These are phyloP conservation scores for Aspergillus sp. DNA, from an alignment of 2,329 filamentous ascomycete genomes.

Conservation along the genomic window DNA sequence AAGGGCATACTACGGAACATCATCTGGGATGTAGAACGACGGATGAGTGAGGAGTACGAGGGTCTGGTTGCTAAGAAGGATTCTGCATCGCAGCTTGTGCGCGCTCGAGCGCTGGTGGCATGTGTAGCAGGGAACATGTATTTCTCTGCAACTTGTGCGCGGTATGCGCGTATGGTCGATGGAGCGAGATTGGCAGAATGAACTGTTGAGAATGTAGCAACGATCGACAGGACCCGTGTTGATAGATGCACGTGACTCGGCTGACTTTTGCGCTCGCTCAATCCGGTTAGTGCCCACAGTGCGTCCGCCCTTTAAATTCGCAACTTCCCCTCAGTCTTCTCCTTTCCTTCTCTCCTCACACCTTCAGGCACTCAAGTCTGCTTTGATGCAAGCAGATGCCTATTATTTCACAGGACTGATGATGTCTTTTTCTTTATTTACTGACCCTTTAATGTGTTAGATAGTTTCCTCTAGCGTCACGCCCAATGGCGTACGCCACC, in stretches of 20 bases:
- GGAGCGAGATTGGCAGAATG: constrained; percentile 4
- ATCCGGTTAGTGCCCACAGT: neutral
- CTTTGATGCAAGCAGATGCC: constrained; percentile 4
- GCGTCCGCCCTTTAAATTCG: neutral
- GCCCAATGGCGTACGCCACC: too few species aligned
- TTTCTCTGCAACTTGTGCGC: constrained; percentile 14
- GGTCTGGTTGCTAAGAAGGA: neutral
- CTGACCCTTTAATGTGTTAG: too few species aligned
- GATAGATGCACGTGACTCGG: too few species aligned
- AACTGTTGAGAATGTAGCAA: too few species aligned
- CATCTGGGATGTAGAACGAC: constrained; percentile 11
- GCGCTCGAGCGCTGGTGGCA: constrained; percentile 8
- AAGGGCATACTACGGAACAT: constrained; percentile 3
- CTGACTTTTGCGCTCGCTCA: too few species aligned
- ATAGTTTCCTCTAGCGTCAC: neutral
- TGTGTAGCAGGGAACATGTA: constrained; percentile 15
- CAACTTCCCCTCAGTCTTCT: neutral
- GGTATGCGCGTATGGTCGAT: constrained; percentile 10
- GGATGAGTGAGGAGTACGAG: constrained; percentile 11
- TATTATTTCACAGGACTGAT: too few species aligned
- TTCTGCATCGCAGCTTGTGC: neutral
- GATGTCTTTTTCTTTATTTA: too few species aligned
- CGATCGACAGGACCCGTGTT: too few species aligned
- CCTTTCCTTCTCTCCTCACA: neutral
- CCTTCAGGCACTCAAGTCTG: neutral